These are phyloP conservation scores for Solanum clarkiae DNA, from an alignment of 257 asterid genomes.

Conservation along the genomic window DNA sequence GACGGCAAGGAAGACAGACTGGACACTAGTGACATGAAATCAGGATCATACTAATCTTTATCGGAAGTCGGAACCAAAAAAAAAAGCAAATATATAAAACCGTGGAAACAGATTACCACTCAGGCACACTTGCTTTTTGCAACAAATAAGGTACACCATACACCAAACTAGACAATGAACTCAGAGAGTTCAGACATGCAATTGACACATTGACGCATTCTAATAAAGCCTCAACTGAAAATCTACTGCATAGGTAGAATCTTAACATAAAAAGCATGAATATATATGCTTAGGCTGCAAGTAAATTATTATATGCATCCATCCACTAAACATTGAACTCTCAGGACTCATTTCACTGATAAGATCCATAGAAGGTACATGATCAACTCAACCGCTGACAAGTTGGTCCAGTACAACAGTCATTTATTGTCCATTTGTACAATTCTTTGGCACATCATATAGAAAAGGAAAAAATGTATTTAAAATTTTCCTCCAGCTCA, in stretches of 20 bases:
- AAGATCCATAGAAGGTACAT: neutral
- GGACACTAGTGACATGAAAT: neutral
- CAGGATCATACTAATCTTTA: neutral
- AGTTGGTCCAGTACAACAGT: neutral
- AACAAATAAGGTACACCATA: neutral
- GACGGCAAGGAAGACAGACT: neutral
- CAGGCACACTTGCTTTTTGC: neutral
- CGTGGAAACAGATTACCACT: neutral
- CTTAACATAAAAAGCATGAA: neutral
- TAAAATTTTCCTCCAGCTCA: neutral
- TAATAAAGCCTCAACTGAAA: neutral
- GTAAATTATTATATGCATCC: neutral
- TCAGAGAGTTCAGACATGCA: neutral
- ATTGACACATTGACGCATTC: neutral
- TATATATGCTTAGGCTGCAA: neutral
- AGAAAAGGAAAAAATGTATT: neutral
- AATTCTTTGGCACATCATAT: neutral
- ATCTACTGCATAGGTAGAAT: neutral
- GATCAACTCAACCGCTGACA: neutral
- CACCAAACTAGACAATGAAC: neutral
- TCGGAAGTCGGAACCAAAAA: neutral
- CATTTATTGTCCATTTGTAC: neutral
- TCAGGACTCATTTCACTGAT: neutral
- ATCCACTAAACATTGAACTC: neutral
- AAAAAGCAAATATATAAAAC: neutral